Base-by-base conservation (phyloP, 2,329 filamentous ascomycete species). In the Exophiala mesophila region DNA sequence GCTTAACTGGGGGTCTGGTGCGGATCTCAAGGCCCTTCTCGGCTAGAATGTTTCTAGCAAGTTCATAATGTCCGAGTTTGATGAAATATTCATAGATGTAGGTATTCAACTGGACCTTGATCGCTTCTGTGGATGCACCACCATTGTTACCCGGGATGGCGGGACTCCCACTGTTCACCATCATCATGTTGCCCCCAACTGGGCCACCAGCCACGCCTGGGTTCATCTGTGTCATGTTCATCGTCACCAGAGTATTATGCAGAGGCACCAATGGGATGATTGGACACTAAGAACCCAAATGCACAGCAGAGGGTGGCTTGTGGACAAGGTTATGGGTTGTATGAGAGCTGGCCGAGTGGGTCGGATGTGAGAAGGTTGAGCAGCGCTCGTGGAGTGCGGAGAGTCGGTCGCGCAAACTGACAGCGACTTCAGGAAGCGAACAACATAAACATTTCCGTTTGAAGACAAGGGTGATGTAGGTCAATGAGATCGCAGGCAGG, bases 1-100 rank as follows among this genome's bases (percentile, higher is more conserved):
- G 82, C 58, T 85, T 85, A 41, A 73, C 68, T 32, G 81, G 70
- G 7, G 59, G 56, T 18, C 63, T 63, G 8, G 63, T 69, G 56
- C 82, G 84, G 51, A 87, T 69, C 45, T 74, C 78, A 57, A 67
- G 60, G 24, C 60, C 63, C 59, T 83, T 74, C 52, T 84, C 78
- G 32, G 76, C 73, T 42, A 86, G 68, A 47, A 95, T 73, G 36
- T 82, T 76, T 55, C 87, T 80, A 53, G 92, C 92, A 61, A 85
- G 83, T 53, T 92, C 85, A 60, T 78, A 83, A 76, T 95, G 87
- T 55, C 81, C 77, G 63, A 88, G 85, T 59, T 85, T 87, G 54
- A 96, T 72, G 53, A 97, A 90, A 61, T 82, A 82, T 63, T 82
- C 78, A 65, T 82, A 83, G 54, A 83, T 82, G 64, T 78, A 80